phyloP scores from a whole-genome alignment of 2,329 filamentous ascomycete species.

The Ceratocystis destructans region DNA sequence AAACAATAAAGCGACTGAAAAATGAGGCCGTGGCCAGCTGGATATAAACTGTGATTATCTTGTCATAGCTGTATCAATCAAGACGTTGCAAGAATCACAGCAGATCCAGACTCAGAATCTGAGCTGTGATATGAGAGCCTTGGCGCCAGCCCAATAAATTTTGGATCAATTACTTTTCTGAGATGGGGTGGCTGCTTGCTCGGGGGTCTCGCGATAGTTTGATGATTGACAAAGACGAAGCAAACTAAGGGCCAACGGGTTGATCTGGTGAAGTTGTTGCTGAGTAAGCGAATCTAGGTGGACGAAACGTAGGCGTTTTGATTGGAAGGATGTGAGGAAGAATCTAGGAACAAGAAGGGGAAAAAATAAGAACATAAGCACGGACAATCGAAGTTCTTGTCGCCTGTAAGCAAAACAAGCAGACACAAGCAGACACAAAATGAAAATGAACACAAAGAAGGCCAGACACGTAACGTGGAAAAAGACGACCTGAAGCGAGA shows the following conservation, averaged over 20 bases:
- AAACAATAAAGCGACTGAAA: slow-evolving; percentile 6
- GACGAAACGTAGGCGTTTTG: neutral
- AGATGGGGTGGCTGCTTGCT: neutral
- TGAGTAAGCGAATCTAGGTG: no score
- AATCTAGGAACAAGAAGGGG: neutral
- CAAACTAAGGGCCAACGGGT: no score
- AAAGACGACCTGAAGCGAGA: neutral
- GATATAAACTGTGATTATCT: neutral
- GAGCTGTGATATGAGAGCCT: neutral
- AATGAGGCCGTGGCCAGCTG: neutral
- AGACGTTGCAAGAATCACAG: neutral
- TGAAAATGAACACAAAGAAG: neutral
- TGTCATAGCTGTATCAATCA: neutral
- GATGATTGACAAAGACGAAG: no score
- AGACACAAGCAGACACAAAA: neutral
- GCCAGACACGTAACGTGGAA: slow-evolving; percentile 5
- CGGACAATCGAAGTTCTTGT: neutral
- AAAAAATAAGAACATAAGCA: slow-evolving; percentile 3
- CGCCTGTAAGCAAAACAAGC: neutral
- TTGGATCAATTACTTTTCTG: no score
- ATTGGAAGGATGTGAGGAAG: neutral
- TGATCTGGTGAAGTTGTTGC: no score
- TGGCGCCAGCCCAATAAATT: neutral
- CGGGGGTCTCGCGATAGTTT: neutral
- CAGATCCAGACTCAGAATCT: slow-evolving; percentile 1